A percentile compares a stretch with the other conserved stretches of the same genome.
These are phyloP conservation scores for Aechmea fasciata DNA, from an alignment of 176 grass and related monocot species.

Conservation along the genomic window DNA sequence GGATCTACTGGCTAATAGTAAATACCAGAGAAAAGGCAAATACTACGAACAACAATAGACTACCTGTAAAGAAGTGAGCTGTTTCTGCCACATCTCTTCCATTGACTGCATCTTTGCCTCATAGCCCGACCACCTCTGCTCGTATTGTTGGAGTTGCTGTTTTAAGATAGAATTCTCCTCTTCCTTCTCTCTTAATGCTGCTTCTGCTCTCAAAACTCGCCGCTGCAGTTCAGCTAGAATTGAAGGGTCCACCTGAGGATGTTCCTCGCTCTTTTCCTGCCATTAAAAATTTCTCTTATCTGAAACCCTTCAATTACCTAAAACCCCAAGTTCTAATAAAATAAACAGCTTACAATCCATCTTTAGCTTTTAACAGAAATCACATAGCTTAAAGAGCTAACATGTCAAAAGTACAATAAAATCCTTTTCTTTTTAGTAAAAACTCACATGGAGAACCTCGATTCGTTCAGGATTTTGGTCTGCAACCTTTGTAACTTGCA, in stretches of 20 bases:
- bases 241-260: conserved; percentile 27
- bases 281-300: not conserved
- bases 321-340: not conserved
- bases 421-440: not conserved
- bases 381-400: too few relatives aligned
- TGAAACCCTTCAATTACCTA: not conserved
- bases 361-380: too few relatives aligned
- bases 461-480: conserved; percentile 21
- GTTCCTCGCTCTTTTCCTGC: conserved; percentile 43
- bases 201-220: conserved; percentile 47
- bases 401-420: too few relatives aligned
- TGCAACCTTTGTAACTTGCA: conserved; percentile 19
- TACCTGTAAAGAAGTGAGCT: conserved; percentile 86
- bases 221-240: conserved; percentile 43
- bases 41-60: not conserved
- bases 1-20: not conserved
- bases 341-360: not conserved
- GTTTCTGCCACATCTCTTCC: conserved; percentile 81
- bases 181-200: conserved; percentile 56
- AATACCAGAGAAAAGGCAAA: not conserved
- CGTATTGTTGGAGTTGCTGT: conserved; percentile 70
- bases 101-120: conserved; percentile 89
- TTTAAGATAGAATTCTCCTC: conserved; percentile 78
- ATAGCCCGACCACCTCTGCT: conserved; percentile 81
- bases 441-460: conserved; percentile 30